phyloP scores from a whole-genome alignment of 176 grass and related monocot species.

The Oryza nivara region DNA sequence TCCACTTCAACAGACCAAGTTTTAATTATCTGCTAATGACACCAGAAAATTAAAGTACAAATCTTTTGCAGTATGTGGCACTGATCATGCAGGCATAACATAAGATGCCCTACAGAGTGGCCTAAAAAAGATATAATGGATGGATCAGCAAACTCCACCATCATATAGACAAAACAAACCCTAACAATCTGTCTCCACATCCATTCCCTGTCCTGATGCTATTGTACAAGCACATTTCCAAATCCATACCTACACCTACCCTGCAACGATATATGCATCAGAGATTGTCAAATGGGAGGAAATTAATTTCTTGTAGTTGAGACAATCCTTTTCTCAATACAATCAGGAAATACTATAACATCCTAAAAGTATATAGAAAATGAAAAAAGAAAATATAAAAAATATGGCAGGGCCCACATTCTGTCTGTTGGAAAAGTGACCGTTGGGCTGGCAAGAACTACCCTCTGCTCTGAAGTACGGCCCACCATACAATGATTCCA shows the following conservation, averaged over 20 bases:
- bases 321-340: slow-evolving; percentile 43
- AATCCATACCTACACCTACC: slow-evolving; percentile 17
- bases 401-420: neutral
- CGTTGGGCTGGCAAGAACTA: slow-evolving; percentile 41
- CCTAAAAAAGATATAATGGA: neutral
- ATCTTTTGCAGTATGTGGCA: neutral
- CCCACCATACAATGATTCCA: slow-evolving; percentile 13
- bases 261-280: neutral
- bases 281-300: neutral
- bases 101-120: neutral
- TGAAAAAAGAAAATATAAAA: neutral
- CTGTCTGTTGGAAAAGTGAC: slow-evolving; percentile 35
- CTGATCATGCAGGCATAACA: neutral
- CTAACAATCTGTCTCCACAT: neutral
- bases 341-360: slow-evolving; percentile 11
- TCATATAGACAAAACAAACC: neutral
- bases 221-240: slow-evolving; percentile 25
- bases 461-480: neutral
- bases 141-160: neutral
- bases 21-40: neutral
- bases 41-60: neutral
- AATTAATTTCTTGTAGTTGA: slow-evolving; percentile 29
- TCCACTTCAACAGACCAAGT: neutral
- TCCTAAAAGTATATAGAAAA: neutral
- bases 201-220: slow-evolving; percentile 10